Conservation (phyloP, 2,329 filamentous ascomycete species). For the Paraphaeosphaeria minitans region DNA sequence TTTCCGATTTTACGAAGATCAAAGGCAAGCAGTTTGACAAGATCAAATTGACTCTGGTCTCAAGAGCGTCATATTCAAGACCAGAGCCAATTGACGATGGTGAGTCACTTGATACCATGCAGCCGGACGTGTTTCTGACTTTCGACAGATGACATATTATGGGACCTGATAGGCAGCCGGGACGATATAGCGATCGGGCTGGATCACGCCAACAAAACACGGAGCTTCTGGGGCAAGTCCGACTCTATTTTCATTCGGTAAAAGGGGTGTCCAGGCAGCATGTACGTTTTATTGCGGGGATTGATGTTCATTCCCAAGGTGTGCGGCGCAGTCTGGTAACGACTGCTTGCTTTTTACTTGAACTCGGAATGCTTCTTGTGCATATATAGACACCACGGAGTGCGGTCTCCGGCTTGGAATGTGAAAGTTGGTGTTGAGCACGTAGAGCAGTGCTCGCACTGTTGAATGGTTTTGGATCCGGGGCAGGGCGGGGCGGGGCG, state of each 20-base stretch:
- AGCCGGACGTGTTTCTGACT: slow-evolving; percentile 14
- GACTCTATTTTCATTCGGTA: slow-evolving; percentile 68
- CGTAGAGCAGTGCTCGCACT: neutral
- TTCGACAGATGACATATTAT: slow-evolving; percentile 52
- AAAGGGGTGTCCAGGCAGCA: slow-evolving; percentile 25
- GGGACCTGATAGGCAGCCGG: slow-evolving; percentile 47
- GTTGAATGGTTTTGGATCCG: neutral
- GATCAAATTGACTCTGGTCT: slow-evolving; percentile 87
- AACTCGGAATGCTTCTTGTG: slow-evolving; percentile 13
- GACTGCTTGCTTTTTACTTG: slow-evolving; percentile 11
- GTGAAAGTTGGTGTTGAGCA: slow-evolving; percentile 2
- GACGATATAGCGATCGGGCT: slow-evolving; percentile 56
- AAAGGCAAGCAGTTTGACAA: slow-evolving; percentile 99
- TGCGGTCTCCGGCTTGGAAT: neutral
- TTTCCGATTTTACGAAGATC: slow-evolving; percentile 89
- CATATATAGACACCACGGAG: slow-evolving; percentile 17
- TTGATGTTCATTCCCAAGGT: slow-evolving; percentile 6
- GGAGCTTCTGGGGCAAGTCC: slow-evolving; percentile 63
- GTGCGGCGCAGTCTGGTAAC: slow-evolving; percentile 11
- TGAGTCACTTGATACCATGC: slow-evolving; percentile 55
- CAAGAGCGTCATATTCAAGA: slow-evolving; percentile 71
- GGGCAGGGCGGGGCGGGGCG: neutral
- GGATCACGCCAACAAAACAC: slow-evolving; percentile 67
- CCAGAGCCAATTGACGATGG: slow-evolving; percentile 86
- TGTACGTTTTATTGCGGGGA: slow-evolving; percentile 31